Conservation (phyloP, 2,329 filamentous ascomycete genomes). For the Fusarium chlamydosporum region DNA sequence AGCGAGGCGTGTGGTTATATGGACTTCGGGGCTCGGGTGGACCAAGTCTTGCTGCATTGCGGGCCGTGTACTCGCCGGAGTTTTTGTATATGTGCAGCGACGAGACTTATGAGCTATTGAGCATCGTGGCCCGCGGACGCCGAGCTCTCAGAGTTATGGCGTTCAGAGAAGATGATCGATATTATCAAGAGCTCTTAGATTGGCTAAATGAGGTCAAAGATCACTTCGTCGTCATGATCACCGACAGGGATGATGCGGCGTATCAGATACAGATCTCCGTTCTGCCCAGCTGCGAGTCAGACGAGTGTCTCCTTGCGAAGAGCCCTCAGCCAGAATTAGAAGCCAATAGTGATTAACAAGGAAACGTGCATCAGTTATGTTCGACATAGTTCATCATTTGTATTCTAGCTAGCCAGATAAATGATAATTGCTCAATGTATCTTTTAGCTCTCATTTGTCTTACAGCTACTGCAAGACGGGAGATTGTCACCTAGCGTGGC, state of each 20-base stretch:
- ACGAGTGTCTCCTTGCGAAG: background rate
- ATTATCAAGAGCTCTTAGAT: background rate
- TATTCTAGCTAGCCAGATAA: too few relatives aligned
- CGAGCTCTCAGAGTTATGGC: background rate
- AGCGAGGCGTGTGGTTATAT: background rate
- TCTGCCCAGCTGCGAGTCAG: background rate
- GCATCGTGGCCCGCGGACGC: fast-evolving
- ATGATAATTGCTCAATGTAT: too few relatives aligned
- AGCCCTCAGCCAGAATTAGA: background rate
- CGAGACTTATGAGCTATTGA: background rate
- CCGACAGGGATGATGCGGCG: constrained; percentile 3
- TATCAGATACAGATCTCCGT: constrained; percentile 2
- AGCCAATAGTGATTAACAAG: background rate
- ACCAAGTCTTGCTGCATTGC: background rate
- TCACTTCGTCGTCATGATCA: background rate
- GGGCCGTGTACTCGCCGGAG: background rate
- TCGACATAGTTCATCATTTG: too few relatives aligned
- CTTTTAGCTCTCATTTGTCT: too few relatives aligned
- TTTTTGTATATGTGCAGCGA: background rate
- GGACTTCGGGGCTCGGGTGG: background rate
- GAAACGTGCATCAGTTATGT: too few relatives aligned
- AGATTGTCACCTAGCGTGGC: too few relatives aligned
- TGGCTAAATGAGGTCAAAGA: background rate
- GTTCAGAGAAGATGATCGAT: background rate
- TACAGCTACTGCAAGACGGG: too few relatives aligned